Evolutionary conservation across 257 asterid species (phyloP), one percentile per base, ranked within the genome.

Genomic region (Ophiorrhiza pumila): DNA sequence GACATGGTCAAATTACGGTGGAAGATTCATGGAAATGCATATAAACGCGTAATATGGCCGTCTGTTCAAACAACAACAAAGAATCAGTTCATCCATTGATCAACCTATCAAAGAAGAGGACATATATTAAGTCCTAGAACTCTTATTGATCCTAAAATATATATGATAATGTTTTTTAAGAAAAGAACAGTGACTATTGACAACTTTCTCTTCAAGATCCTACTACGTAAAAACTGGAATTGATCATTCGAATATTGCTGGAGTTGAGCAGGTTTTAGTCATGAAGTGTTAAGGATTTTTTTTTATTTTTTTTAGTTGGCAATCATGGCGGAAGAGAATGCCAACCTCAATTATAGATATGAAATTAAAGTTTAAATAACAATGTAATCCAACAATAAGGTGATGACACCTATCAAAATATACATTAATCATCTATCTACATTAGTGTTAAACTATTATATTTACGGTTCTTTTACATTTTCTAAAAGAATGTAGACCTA

Each of bases 21-120:
- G 34, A 39, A 25, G 18, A 9, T 65, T 42, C 59, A n/a, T 31
- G 55, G 35, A 32, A 47, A 9, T 56, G 59, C 74, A 42, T 68
- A 73, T 69, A 59, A 79, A 80, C 89, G 87, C 85, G 89, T 84
- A 57, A 76, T 74, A 63, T 76, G 80, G 88, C 86, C 85, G 55
- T 23, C 81, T 75, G 35, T 71, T 76, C 57, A 11, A 9, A 0
- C 22, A 63, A 74, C 78, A 57, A 20, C 22, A 43, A 62, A 46
- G 41, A 73, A 73, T 63, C 74, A 46, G 55, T 59, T 61, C 9
- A 32, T 39, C n/a, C 1, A 25, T 23, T 23, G 67, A 61, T 14
- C 65, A 10, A 50, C 6, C 32, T 53, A 39, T 63, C 65, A 29
- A 63, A 66, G 68, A 15, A 77, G 62, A 46, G 17, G 76, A 72